phyloP scores from a whole-genome alignment of 1,284 basidiomycete genomes.

The Trichosporon ovoides region DNA sequence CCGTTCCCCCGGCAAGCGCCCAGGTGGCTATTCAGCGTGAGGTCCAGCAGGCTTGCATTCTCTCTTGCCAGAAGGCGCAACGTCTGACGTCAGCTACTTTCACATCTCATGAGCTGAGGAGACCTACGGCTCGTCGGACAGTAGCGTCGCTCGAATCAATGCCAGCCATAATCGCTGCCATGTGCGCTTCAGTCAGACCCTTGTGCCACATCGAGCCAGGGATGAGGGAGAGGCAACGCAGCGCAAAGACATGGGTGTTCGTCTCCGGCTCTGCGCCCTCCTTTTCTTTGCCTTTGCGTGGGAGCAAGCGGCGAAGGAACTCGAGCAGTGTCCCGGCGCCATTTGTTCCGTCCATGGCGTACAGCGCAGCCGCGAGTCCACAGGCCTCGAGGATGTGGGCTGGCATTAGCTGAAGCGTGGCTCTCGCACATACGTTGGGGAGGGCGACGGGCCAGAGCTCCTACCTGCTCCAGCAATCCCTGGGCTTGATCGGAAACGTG shows the following conservation, averaged over 20 bases:
- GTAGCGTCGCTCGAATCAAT: slow-evolving; percentile 34
- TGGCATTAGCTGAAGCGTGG: slow-evolving; percentile 5
- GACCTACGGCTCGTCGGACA: slow-evolving; percentile 34
- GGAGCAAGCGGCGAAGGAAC: slow-evolving; percentile 14
- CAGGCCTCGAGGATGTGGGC: slow-evolving; percentile 15
- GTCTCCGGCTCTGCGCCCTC: slow-evolving; percentile 6
- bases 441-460: not conserved
- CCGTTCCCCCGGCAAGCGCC: slow-evolving; percentile 4
- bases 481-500: not conserved
- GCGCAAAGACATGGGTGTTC: slow-evolving; percentile 35
- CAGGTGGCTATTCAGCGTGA: slow-evolving; percentile 14
- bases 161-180: slow-evolving; percentile 41
- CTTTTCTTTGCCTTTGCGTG: slow-evolving; percentile 10
- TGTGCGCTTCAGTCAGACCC: slow-evolving; percentile 31
- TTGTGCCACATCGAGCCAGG: slow-evolving; percentile 29
- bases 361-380: slow-evolving; percentile 2
- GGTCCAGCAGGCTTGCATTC: slow-evolving; percentile 19
- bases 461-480: slow-evolving; percentile 9
- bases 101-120: not conserved
- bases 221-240: slow-evolving; percentile 33
- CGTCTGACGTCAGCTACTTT: slow-evolving; percentile 23
- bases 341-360: slow-evolving; percentile 1
- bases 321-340: slow-evolving; percentile 7
- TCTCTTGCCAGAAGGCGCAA: slow-evolving; percentile 24
- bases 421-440: not conserved